Evolutionary conservation across 768 basidiomycete species (phyloP).

Genomic region (Chalciporus chontae): DNA sequence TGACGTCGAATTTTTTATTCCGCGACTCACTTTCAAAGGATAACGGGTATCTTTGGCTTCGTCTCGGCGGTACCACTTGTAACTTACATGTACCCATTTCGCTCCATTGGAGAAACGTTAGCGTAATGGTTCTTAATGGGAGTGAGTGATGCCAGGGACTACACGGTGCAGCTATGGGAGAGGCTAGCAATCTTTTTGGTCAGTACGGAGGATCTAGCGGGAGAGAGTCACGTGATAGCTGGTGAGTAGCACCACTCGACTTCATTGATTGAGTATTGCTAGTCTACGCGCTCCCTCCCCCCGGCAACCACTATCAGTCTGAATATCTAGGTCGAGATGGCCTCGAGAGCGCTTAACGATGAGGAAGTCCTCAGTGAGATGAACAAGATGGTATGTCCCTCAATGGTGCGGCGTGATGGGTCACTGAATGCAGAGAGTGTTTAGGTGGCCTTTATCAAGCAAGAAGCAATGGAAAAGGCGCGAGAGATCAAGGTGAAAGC

Average conservation of each 20-base stretch:
- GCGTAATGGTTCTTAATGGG: no score
- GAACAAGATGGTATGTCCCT: slow-evolving; percentile 89
- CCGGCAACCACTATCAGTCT: neutral
- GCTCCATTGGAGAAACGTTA: no score
- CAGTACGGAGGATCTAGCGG: no score
- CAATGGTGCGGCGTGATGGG: neutral
- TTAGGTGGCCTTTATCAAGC: slow-evolving; percentile 97
- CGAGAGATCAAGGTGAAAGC: slow-evolving; percentile 97
- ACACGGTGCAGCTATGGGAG: no score
- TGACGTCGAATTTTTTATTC: no score
- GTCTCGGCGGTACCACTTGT: no score
- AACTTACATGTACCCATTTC: no score
- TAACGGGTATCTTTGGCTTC: no score
- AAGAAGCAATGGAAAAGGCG: slow-evolving; percentile 96
- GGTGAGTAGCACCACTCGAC: neutral
- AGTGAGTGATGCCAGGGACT: no score
- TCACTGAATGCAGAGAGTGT: slow-evolving; percentile 2
- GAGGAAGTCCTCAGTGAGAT: slow-evolving; percentile 95
- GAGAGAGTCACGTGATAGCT: neutral
- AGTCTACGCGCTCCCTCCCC: no score
- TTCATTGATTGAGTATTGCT: neutral
- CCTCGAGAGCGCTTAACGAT: slow-evolving; percentile 81
- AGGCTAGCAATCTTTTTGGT: no score
- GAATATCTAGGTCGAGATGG: slow-evolving; percentile 31
- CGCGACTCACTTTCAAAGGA: no score